Evolutionary conservation across 805 yeast species (phyloP).

Genomic region (Yamadazyma ubonensis): DNA sequence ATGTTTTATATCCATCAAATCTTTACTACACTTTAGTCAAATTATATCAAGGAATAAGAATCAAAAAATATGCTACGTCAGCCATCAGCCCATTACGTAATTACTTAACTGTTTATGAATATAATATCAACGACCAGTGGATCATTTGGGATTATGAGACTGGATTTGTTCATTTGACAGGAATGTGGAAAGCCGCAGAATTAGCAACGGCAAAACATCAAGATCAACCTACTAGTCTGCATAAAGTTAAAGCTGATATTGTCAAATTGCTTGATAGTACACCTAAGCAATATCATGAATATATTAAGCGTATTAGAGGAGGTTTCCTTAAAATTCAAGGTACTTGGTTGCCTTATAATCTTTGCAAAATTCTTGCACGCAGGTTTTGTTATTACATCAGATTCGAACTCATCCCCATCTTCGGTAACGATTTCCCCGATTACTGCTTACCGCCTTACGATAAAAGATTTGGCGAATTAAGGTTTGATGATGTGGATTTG

Average conservation of each 20-base stretch:
- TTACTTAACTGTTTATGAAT: slow-evolving; percentile 70
- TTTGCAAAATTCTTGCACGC: slow-evolving; percentile 66
- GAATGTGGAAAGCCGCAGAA: slow-evolving; percentile 69
- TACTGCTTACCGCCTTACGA: slow-evolving; percentile 59
- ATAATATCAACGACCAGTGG: slow-evolving; percentile 65
- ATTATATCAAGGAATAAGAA: slow-evolving; percentile 22
- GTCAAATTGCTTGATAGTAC: slow-evolving; percentile 65
- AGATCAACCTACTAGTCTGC: slow-evolving; percentile 8
- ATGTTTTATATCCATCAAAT: slow-evolving; percentile 9
- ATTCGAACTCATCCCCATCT: slow-evolving; percentile 72
- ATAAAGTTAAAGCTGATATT: slow-evolving; percentile 65
- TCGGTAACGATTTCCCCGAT: slow-evolving; percentile 68
- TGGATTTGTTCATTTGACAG: slow-evolving; percentile 85
- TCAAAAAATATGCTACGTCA: slow-evolving; percentile 64
- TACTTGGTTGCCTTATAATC: slow-evolving; percentile 79
- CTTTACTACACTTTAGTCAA: slow-evolving; percentile 7
- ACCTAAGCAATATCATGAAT: slow-evolving; percentile 59
- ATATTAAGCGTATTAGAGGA: slow-evolving; percentile 76
- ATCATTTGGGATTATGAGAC: slow-evolving; percentile 84
- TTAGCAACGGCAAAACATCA: slow-evolving; percentile 14
- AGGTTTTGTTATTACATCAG: slow-evolving; percentile 78
- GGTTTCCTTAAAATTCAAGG: slow-evolving; percentile 93
- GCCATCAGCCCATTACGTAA: slow-evolving; percentile 63
- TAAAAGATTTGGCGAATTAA: slow-evolving; percentile 63
- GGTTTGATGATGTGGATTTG: slow-evolving; percentile 33